Percentiles rank a stretch among this genome's conserved stretches.
These are phyloP conservation scores for Pterocarpus macrocarpus DNA, from an alignment of 306 rosid species.

Conservation along the genomic window DNA sequence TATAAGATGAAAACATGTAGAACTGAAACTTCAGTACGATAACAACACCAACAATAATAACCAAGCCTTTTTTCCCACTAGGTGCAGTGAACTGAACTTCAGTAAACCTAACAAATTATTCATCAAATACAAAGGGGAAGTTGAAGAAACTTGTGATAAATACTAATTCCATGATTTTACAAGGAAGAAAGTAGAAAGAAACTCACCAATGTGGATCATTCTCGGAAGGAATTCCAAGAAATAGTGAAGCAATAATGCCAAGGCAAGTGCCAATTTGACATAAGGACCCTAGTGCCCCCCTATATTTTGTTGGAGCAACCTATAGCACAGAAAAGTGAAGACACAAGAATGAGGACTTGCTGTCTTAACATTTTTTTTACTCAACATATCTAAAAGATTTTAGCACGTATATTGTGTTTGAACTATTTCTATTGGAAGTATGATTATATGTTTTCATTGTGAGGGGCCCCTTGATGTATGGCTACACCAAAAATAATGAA, in stretches of 20 bases:
- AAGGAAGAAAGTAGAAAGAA: constrained; percentile 43
- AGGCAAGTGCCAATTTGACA: constrained; percentile 94
- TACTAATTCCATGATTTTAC: constrained; percentile 16
- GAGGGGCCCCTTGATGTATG: constrained; percentile 18
- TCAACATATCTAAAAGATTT: neutral
- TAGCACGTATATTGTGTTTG: neutral
- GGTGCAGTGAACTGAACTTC: neutral
- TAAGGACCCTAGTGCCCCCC: constrained; percentile 86
- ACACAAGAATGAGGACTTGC: constrained; percentile 17
- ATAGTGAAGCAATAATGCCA: constrained; percentile 80
- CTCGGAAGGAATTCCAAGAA: constrained; percentile 81
- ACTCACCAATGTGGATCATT: constrained; percentile 84
- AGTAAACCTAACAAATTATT: constrained; percentile 24
- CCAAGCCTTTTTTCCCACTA: neutral
- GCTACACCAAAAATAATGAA: constrained; percentile 17
- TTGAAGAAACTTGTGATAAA: neutral
- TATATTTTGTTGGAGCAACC: constrained; percentile 90
- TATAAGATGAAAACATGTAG: constrained; percentile 13
- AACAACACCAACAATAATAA: neutral
- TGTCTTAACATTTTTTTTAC: constrained; percentile 17
- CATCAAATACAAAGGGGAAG: constrained; percentile 9
- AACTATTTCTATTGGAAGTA: constrained; percentile 6
- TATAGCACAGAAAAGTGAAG: constrained; percentile 44
- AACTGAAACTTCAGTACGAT: neutral
- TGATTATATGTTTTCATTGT: neutral